phyloP scores from a whole-genome alignment of 2,329 filamentous ascomycete species.

The Alternaria incomplexa region DNA sequence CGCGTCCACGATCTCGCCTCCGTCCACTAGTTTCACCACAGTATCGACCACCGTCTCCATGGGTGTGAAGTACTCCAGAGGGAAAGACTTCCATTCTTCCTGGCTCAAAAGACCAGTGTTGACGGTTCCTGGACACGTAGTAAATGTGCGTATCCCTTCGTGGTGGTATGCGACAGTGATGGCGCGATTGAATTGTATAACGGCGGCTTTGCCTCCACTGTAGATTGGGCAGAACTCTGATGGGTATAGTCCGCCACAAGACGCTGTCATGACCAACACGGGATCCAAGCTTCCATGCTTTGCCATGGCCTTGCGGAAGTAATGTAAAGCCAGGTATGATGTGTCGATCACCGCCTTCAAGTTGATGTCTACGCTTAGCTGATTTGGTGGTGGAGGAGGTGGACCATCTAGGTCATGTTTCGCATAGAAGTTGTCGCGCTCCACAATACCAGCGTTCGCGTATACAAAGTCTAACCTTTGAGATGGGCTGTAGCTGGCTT shows the following conservation, averaged over 20 bases:
- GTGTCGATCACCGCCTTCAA: constrained; percentile 49
- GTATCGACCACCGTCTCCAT: constrained; percentile 35
- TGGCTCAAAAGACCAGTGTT: constrained; percentile 44
- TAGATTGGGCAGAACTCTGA: constrained; percentile 42
- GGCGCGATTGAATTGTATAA: constrained; percentile 50
- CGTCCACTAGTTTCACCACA: constrained; percentile 40
- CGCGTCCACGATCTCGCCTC: constrained; percentile 34
- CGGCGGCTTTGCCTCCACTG: constrained; percentile 40
- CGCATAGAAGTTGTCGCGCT: constrained; percentile 51
- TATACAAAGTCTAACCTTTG: constrained; percentile 56
- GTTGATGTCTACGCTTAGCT: constrained; percentile 47
- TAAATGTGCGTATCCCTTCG: constrained; percentile 50
- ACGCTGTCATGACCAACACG: constrained; percentile 47
- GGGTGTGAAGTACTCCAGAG: constrained; percentile 43
- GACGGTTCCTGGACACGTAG: constrained; percentile 48
- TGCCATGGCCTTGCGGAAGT: constrained; percentile 40
- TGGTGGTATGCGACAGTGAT: constrained; percentile 44
- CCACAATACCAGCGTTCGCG: constrained; percentile 57
- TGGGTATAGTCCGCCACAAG: constrained; percentile 49
- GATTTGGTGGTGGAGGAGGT: constrained; percentile 37
- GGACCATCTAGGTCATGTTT: constrained; percentile 33
- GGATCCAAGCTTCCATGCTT: constrained; percentile 26
- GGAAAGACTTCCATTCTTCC: constrained; percentile 45
- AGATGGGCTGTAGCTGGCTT: constrained; percentile 44
- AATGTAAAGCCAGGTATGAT: constrained; percentile 52